Evolutionary conservation across 306 rosid genomes (phyloP).

Genomic region (Cucurbita argyrosperma): DNA sequence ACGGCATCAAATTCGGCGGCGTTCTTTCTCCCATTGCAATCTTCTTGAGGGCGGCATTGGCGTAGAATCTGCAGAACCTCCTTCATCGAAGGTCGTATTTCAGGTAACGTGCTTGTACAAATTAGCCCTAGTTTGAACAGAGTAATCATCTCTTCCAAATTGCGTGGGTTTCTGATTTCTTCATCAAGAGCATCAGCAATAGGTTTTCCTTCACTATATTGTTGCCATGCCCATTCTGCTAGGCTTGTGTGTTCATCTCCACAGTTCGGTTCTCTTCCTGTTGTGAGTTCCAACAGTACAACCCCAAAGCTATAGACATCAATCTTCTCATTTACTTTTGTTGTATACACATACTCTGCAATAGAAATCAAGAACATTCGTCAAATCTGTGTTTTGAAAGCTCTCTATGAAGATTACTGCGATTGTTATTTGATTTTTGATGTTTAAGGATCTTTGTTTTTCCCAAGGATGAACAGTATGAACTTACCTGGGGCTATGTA

Average conservation of each 20-base stretch:
- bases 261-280: conserved; percentile 49
- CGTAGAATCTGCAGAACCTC: conserved; percentile 58
- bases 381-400: neutral
- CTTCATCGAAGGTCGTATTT: conserved; percentile 51
- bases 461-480: neutral
- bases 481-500: conserved; percentile 76
- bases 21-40: conserved; percentile 11
- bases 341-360: conserved; percentile 62
- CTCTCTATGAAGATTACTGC: neutral
- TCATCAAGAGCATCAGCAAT: conserved; percentile 36
- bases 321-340: conserved; percentile 54
- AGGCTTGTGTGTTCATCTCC: conserved; percentile 37
- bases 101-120: conserved; percentile 53
- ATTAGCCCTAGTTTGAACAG: conserved; percentile 63
- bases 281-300: conserved; percentile 64
- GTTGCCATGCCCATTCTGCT: conserved; percentile 70
- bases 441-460: neutral
- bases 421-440: neutral
- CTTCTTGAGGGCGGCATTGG: conserved; percentile 18
- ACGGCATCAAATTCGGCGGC: conserved; percentile 34
- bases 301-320: conserved; percentile 82
- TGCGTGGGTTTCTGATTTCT: conserved; percentile 31
- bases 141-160: conserved; percentile 38
- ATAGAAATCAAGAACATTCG: conserved; percentile 5
- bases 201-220: conserved; percentile 32